These are phyloP conservation scores for Nemania bipapillata DNA, from an alignment of 2,329 filamentous ascomycete genomes.

Conservation along the genomic window DNA sequence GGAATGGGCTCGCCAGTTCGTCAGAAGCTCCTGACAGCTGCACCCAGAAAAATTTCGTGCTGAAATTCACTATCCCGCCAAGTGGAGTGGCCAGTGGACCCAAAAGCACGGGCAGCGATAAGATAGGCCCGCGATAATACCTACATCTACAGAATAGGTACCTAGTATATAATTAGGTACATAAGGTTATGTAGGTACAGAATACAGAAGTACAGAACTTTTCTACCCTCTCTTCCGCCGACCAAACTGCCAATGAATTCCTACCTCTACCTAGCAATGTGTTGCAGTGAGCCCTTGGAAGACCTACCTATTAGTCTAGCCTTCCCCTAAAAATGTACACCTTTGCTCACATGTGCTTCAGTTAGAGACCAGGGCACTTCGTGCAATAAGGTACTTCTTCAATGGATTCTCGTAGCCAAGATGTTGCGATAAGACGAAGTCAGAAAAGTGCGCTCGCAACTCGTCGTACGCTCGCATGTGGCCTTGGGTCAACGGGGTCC, in stretches of 20 bases:
- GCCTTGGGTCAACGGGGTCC: slow-evolving; percentile 1
- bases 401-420: slow-evolving; percentile 35
- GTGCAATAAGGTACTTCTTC: slow-evolving; percentile 31
- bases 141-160: not conserved
- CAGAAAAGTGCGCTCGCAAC: slow-evolving; percentile 28
- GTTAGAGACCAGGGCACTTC: slow-evolving; percentile 7
- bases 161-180: too few species aligned
- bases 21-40: slow-evolving; percentile 35
- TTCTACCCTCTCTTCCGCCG: too few species aligned
- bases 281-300: too few species aligned
- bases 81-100: too few species aligned
- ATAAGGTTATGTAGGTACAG: too few species aligned
- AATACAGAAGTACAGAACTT: too few species aligned
- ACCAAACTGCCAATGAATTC: too few species aligned
- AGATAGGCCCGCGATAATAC: not conserved
- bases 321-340: not conserved
- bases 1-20: slow-evolving; percentile 29
- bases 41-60: slow-evolving; percentile 35
- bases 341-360: not conserved
- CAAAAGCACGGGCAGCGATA: not conserved
- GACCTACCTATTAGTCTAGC: too few species aligned
- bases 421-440: slow-evolving; percentile 30
- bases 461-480: slow-evolving; percentile 32
- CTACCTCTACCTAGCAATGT: too few species aligned
- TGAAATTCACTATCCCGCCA: not conserved